Percentiles rank a stretch among this genome's conserved stretches.
These are phyloP conservation scores for Trichoderma reesei DNA, from an alignment of 495 filamentous ascomycete genomes.

Conservation along the genomic window DNA sequence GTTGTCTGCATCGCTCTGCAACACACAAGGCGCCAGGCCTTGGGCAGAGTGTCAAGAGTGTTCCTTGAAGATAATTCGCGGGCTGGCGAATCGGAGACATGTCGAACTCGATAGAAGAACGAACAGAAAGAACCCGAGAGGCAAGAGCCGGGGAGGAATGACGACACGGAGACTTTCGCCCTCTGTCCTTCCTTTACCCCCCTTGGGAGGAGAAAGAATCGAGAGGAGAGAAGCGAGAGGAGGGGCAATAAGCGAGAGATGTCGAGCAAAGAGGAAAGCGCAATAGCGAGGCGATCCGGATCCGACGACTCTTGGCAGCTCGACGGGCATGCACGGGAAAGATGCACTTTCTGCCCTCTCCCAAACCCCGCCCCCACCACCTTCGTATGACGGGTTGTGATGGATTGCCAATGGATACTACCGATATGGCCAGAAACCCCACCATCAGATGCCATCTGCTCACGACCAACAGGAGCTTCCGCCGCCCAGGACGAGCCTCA, in stretches of 20 bases:
- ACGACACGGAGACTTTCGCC: too few species aligned
- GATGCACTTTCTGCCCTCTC: neutral
- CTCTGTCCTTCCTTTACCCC: neutral
- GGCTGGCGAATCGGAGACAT: too few species aligned
- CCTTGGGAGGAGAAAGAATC: neutral
- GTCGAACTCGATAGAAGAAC: too few species aligned
- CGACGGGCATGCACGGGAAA: too few species aligned
- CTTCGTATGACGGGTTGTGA: neutral
- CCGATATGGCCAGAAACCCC: conserved; percentile 5
- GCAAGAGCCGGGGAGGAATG: too few species aligned
- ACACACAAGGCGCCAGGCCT: too few species aligned
- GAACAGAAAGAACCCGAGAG: too few species aligned
- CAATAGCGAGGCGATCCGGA: neutral
- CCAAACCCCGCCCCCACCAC: conserved; percentile 3
- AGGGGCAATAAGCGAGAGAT: neutral
- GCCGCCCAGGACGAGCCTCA: neutral
- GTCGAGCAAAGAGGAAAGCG: neutral
- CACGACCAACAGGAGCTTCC: neutral
- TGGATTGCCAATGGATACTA: conserved; percentile 7
- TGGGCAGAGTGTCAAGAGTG: too few species aligned
- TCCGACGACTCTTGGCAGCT: too few species aligned
- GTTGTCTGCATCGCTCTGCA: too few species aligned
- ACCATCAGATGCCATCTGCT: conserved; percentile 7
- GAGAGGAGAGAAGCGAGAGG: neutral
- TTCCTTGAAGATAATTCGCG: too few species aligned